phyloP scores from a whole-genome alignment of 805 yeast species.

The Vanderwaltozyma yarrowii region DNA sequence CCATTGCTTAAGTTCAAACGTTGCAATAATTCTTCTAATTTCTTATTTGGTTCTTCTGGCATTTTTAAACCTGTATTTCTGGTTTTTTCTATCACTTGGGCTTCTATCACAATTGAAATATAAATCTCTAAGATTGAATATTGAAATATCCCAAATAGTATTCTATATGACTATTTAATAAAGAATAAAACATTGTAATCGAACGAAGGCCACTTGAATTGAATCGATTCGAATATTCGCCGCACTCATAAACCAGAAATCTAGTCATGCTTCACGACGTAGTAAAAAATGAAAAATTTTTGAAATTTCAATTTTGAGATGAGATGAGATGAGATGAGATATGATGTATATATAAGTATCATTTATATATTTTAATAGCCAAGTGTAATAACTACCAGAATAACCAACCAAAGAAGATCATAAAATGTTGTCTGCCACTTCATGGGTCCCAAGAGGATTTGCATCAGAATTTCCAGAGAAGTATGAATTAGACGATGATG shows the following conservation, averaged over 20 bases:
- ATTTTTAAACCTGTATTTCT: no score
- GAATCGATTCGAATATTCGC: no score
- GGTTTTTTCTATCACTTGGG: no score
- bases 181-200: no score
- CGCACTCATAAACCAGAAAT: no score
- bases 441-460: conserved; percentile 95
- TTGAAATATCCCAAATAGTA: no score
- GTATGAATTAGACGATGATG: conserved; percentile 82
- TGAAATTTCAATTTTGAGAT: conserved; percentile 1
- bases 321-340: conserved; percentile 14
- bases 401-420: no score
- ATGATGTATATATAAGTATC: conserved; percentile 8
- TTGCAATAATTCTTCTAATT: conserved; percentile 43
- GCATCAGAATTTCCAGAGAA: conserved; percentile 88
- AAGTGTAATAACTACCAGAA: no score
- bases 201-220: no score
- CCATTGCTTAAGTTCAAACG: conserved; percentile 30
- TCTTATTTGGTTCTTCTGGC: conserved; percentile 16
- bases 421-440: conserved; percentile 76
- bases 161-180: no score
- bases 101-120: no score
- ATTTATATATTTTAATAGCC: background rate
- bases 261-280: background rate
- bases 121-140: no score
- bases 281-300: conserved; percentile 1